Evolutionary conservation across 331 rosid species (phyloP).

Genomic region (Telfairia occidentalis): DNA sequence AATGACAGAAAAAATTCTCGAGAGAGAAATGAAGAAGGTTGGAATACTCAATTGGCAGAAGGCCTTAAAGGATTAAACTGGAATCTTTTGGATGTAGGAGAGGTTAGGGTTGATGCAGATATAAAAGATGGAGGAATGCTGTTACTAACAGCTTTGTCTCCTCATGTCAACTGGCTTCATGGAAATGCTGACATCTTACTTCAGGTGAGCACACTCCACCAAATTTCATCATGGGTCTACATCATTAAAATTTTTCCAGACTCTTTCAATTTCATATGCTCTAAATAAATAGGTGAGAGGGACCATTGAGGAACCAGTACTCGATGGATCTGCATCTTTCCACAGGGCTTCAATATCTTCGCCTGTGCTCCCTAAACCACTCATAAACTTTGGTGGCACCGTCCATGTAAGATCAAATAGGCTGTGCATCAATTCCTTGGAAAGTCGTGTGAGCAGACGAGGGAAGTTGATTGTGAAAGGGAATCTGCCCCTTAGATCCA

Average conservation of each 20-base stretch:
- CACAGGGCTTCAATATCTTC: conserved; percentile 85
- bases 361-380: conserved; percentile 66
- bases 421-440: conserved; percentile 71
- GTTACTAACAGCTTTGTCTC: conserved; percentile 79
- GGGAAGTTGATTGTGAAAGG: conserved; percentile 79
- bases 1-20: conserved; percentile 38
- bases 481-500: conserved; percentile 80
- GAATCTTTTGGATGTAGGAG: conserved; percentile 67
- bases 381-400: conserved; percentile 69
- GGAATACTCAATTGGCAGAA: conserved; percentile 69
- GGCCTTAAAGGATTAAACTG: conserved; percentile 76
- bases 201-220: conserved; percentile 43
- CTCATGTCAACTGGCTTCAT: conserved; percentile 87
- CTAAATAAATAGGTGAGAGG: conserved; percentile 65
- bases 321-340: conserved; percentile 89
- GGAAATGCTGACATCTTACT: conserved; percentile 84
- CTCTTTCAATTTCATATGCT: conserved; percentile 5
- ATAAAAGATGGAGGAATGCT: conserved; percentile 97
- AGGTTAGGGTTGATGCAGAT: conserved; percentile 82
- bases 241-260: not conserved
- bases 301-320: conserved; percentile 74
- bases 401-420: conserved; percentile 75
- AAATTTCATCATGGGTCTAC: not conserved
- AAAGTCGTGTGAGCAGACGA: conserved; percentile 76
- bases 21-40: conserved; percentile 65